Evolutionary conservation across 495 filamentous ascomycete species (phyloP), one percentile per base, ranked within the genome.

Genomic region (Xylaria bambusicola): DNA sequence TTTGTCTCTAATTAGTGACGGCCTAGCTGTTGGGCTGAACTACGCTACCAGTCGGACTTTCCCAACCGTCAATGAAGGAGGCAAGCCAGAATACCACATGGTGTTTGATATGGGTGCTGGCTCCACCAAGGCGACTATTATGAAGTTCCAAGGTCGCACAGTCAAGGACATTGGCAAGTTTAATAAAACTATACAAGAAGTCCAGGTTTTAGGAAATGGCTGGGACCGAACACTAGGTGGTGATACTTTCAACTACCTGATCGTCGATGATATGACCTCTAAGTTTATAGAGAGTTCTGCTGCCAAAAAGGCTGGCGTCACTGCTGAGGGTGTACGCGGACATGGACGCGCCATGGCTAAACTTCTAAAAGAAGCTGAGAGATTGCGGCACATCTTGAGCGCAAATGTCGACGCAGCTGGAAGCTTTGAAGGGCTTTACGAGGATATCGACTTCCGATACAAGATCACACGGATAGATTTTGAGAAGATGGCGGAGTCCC

Each of bases 51-150:
- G 84, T 65, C 83, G 94, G 63, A 90, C 86, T 20, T 99, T 99
- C 75, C 91, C 91, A 15, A 89, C 81, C 60, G 77, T 95, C 36
- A 88, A 83, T 41, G 87, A 93, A 55, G 93, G 92, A 45, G 87
- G 86, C 64, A 93, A 91, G 77, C 90, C 94, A 3, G 94, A 99
- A 72, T 84, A 89, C 66, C 91, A 99, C 69, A 79, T 99, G 68
- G 84, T 99, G 17, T 98, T 92, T 64, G 95, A 99, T 66, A 97
- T 98, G 93, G 94, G 94, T 58, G 94, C 94, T 66, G 94, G 94
- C 8, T 96, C 91, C n/a, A 91, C 95, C 15, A 96, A 91, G 57
- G 94, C 93, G n/a, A 95, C 92, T 7, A 80, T 99, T 17, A 69
- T 99, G 70, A 88, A 84, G 65, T 96, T 98, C 77, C 93, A 96